phyloP scores from a whole-genome alignment of 2,329 filamentous ascomycete species.

The Phaeomoniella chlamydospora region DNA sequence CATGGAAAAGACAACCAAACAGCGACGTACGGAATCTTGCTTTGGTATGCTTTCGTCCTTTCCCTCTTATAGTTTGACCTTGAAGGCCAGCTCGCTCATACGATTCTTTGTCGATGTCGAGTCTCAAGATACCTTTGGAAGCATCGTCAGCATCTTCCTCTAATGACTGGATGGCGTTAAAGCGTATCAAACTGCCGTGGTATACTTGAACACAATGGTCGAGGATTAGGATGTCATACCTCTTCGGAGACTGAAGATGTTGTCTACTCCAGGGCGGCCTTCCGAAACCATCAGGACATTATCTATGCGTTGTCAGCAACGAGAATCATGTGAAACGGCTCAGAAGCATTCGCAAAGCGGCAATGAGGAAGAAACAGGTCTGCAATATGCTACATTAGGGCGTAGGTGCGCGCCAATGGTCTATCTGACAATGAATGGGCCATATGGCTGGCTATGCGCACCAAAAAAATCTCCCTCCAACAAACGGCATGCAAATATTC shows the following conservation, averaged over 20 bases:
- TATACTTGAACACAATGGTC: too few relatives aligned
- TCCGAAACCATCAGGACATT: conserved; percentile 74
- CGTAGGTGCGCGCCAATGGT: too few relatives aligned
- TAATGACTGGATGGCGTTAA: too few relatives aligned
- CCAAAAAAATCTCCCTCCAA: too few relatives aligned
- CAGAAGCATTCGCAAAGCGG: too few relatives aligned
- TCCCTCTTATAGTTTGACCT: conserved; percentile 46
- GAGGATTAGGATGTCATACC: conserved; percentile 38
- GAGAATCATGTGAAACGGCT: too few relatives aligned
- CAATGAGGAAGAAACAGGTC: too few relatives aligned
- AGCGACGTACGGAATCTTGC: conserved; percentile 54
- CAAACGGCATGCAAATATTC: too few relatives aligned
- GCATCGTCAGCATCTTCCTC: conserved; percentile 1
- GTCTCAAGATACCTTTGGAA: conserved; percentile 47
- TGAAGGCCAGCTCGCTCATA: conserved; percentile 74
- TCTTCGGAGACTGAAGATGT: conserved; percentile 55
- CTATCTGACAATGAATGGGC: too few relatives aligned
- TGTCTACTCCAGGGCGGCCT: conserved; percentile 55
- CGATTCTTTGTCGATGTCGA: conserved; percentile 66
- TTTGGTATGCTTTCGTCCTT: conserved; percentile 48
- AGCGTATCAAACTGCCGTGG: too few relatives aligned
- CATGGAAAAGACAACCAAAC: neutral
- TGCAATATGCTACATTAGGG: too few relatives aligned
- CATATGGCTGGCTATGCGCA: too few relatives aligned
- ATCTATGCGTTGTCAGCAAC: conserved; percentile 31